These are phyloP conservation scores for Crithidia fasciculata DNA, from an alignment of 208 protist species.

Conservation along the genomic window DNA sequence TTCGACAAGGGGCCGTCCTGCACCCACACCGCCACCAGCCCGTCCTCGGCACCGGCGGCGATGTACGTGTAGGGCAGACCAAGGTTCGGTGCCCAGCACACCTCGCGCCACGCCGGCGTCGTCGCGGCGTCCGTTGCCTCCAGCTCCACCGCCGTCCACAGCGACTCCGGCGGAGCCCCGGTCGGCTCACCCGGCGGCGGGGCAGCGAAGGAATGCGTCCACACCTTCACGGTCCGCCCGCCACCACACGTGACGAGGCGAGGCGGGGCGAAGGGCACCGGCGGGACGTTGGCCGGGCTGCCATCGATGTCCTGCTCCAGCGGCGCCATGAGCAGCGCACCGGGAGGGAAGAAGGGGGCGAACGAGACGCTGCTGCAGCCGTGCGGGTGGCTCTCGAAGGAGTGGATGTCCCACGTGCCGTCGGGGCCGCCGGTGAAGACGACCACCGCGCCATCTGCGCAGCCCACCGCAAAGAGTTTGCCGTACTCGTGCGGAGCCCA, in stretches of 20 bases:
- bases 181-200: constrained; percentile 10
- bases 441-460: constrained; percentile 62
- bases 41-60: constrained; percentile 77
- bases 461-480: constrained; percentile 81
- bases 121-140: constrained; percentile 21
- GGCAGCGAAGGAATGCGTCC: constrained; percentile 51
- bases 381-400: constrained; percentile 56
- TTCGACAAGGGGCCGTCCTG: constrained; percentile 65
- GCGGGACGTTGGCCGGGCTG: constrained; percentile 19
- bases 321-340: constrained; percentile 67
- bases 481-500: constrained; percentile 86
- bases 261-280: constrained; percentile 58
- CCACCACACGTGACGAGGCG: constrained; percentile 83
- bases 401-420: constrained; percentile 64
- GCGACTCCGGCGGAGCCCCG: constrained; percentile 33
- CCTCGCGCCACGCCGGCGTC: constrained; percentile 60
- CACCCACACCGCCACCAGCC: constrained; percentile 76
- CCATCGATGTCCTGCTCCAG: constrained; percentile 50
- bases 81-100: constrained; percentile 81
- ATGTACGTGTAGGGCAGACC: constrained; percentile 87
- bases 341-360: constrained; percentile 70
- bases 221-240: constrained; percentile 57
- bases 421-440: constrained; percentile 64
- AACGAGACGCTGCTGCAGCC: constrained; percentile 70
- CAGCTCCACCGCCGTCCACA: constrained; percentile 56